Evolutionary conservation across 2,329 filamentous ascomycete species (phyloP).

Genomic region (Penicillium sp.): DNA sequence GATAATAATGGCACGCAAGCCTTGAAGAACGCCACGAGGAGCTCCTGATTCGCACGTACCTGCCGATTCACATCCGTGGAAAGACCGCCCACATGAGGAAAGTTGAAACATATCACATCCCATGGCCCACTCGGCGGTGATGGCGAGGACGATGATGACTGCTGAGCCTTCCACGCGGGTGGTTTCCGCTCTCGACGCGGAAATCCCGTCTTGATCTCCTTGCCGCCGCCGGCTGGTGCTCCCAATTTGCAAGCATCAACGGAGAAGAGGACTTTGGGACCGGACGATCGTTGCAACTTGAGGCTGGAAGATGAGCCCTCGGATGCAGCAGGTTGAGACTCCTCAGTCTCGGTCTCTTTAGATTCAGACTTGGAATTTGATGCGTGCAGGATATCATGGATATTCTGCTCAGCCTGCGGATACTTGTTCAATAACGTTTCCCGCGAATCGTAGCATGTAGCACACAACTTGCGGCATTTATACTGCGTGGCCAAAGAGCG

Average conservation of each 20-base stretch:
- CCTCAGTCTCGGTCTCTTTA: background rate
- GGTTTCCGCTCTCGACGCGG: slow-evolving; percentile 29
- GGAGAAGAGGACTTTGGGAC: slow-evolving; percentile 37
- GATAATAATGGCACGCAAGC: slow-evolving; percentile 40
- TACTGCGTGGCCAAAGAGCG: slow-evolving; percentile 40
- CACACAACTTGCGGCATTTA: slow-evolving; percentile 37
- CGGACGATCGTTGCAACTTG: slow-evolving; percentile 1
- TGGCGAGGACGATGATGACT: slow-evolving; percentile 4
- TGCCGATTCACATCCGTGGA: slow-evolving; percentile 91
- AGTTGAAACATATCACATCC: slow-evolving; percentile 88
- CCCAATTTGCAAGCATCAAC: slow-evolving; percentile 43
- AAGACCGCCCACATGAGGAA: slow-evolving; percentile 90
- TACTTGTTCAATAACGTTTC: slow-evolving; percentile 62
- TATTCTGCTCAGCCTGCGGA: slow-evolving; percentile 60
- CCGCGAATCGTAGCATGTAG: slow-evolving; percentile 44
- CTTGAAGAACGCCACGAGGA: slow-evolving; percentile 47
- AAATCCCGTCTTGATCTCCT: slow-evolving; percentile 41
- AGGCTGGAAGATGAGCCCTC: background rate
- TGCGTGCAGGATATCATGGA: slow-evolving; percentile 40
- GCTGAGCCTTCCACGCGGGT: slow-evolving; percentile 23
- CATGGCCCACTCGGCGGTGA: slow-evolving; percentile 44
- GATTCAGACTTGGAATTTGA: slow-evolving; percentile 11
- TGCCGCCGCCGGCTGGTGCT: slow-evolving; percentile 33
- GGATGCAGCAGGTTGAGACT: background rate
- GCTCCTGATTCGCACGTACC: slow-evolving; percentile 77